Base-by-base conservation (phyloP, 169 alveolate genomes). In the Plasmodium berghei region DNA sequence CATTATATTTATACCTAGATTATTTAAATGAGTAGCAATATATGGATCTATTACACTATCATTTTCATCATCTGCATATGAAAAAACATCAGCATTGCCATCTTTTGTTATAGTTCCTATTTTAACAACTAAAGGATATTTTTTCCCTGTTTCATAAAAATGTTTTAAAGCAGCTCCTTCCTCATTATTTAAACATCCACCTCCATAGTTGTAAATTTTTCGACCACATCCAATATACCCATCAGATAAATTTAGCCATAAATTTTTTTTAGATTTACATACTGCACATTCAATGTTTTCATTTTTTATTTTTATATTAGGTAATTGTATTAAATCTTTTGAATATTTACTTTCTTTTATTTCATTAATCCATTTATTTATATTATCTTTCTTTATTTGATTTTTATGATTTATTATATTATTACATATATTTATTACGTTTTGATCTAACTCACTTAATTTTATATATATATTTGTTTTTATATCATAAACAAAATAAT, bases 131-230 rank as follows among this genome's bases (percentile, higher is more conserved):
- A 97, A 80, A 40, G 98, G 98, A 73, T 93, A 94, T 20, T 72
- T 77, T n/a, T 87, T 71, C 1, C 97, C 97, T 2, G 96, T 62
- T 71, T 94, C 96, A 90, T 91, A 72, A 88, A 89, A 96, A 71
- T 96, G 98, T 42, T 91, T 92, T n/a, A 96, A 83, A n/a, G 98
- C 96, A 5, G 98, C 98, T 5, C 98, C 98, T 73, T 96, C 98
- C 8, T 88, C 93, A 64, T 97, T 97, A 46, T 94, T 97, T 40
- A 87, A 87, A 48, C 98, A 96, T 8, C 98, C 98, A 1, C 97
- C 98, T n/a, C 95, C 96, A 28, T 92, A 88, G 56, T 95, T 96
- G 67, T 87, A 95, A 58, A 94, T 88, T 86, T 94, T 96, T 67
- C 98, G 73, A 9, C 98, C 98, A 71, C 98, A 96, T 3, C 98